Conservation (phyloP, 2,329 filamentous ascomycete species). For the Alternaria triticimaculans region DNA sequence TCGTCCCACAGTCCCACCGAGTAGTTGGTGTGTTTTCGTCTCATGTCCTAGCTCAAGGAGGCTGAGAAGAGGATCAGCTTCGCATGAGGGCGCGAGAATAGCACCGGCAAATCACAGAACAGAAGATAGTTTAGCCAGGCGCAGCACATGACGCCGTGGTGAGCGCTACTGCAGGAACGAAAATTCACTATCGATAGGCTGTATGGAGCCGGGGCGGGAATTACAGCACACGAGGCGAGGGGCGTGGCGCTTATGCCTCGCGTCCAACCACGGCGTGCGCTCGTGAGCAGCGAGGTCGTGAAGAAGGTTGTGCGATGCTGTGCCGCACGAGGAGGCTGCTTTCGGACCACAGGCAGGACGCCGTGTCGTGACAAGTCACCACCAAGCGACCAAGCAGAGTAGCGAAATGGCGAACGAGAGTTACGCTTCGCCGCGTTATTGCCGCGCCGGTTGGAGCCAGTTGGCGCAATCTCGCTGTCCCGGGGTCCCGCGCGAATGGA, state of each 20-base stretch:
- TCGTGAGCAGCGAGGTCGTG: background rate
- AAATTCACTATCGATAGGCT: slow-evolving; percentile 9
- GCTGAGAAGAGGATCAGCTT: slow-evolving; percentile 2
- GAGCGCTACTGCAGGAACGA: slow-evolving; percentile 16
- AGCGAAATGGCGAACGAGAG: background rate
- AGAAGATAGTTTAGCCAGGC: slow-evolving; percentile 2
- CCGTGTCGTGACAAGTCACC: slow-evolving; percentile 1
- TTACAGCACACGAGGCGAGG: background rate
- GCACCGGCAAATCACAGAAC: slow-evolving; percentile 4
- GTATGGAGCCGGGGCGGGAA: background rate
- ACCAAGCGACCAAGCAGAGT: slow-evolving; percentile 3
- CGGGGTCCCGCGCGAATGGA: slow-evolving; percentile 4
- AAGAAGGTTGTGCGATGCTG: background rate
- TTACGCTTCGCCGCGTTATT: slow-evolving; percentile 8
- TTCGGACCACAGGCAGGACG: slow-evolving; percentile 1
- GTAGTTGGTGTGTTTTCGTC: background rate
- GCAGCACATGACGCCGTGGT: background rate
- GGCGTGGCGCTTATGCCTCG: background rate
- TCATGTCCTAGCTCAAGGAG: background rate
- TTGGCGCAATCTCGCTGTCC: slow-evolving; percentile 16
- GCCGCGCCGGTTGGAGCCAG: slow-evolving; percentile 13
- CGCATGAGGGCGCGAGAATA: slow-evolving; percentile 7
- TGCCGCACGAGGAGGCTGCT: background rate
- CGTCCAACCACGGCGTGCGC: background rate
- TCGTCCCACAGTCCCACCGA: background rate